Evolutionary conservation across 352 stramenopile species (phyloP), one percentile per base, ranked within the genome.

Genomic region (Phytophthora ohioensis): DNA sequence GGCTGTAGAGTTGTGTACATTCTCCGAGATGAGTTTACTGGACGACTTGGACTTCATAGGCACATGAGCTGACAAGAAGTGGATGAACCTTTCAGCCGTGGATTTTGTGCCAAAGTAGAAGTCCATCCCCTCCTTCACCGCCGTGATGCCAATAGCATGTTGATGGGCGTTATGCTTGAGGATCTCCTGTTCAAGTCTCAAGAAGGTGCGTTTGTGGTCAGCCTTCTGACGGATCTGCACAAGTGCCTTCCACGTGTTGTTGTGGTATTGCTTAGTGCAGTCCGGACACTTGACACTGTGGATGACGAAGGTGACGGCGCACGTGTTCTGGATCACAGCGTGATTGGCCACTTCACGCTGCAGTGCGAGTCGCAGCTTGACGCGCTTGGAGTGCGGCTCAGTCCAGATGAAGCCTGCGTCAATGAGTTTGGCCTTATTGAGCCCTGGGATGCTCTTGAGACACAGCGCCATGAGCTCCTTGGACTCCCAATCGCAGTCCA

Each of bases 341-440:
- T 93, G 80, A 56, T 87, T 88, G n/a, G 87, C 67, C 30, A 93
- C 81, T 54, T 96, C 86, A 8, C 83, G 78, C 70, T 90, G 83
- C 45, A 93, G 72, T 39, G 71, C 88, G 36, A 94, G 78, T 30
- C 87, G 80, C 41, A 94, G 56, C 61, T 94, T 94, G 45, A 95
- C 58, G 51, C 88, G 85, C 55, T 92, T 91, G 13, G 81, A 91
- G 74, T 95, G 88, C 13, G 81, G 87, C 64, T 95, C 88, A 2
- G 88, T 95, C 88, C 88, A 95, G 56, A 95, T 82, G 59, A 92
- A 94, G 8, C 71, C 77, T 6, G 88, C 88, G 72, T 95, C 88
- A 11, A 92, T 71, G 35, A 95, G 76, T 59, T 94, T 94, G 54
- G 75, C 84, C 65, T 91, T 91, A 49, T 60, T 66, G 17, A 94